These are phyloP conservation scores for Musa beccarii DNA, from an alignment of 176 grass and related monocot species.

Conservation along the genomic window DNA sequence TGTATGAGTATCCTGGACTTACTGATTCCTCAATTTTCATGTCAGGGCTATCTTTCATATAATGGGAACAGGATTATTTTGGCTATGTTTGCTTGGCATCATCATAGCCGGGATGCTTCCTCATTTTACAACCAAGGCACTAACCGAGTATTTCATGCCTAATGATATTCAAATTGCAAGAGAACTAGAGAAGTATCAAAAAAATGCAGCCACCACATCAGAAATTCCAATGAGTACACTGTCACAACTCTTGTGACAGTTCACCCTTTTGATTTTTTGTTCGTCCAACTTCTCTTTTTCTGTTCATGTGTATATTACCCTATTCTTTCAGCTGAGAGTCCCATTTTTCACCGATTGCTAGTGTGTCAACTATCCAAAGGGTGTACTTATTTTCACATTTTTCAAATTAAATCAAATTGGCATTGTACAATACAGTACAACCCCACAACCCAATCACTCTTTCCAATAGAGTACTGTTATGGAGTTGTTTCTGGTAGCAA, in stretches of 20 bases:
- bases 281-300: constrained; percentile 34
- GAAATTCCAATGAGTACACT: constrained; percentile 76
- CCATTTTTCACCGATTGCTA: constrained; percentile 34
- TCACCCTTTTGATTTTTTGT: constrained; percentile 38
- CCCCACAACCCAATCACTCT: background rate
- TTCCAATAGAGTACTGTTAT: background rate
- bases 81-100: constrained; percentile 61
- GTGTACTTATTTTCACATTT: background rate
- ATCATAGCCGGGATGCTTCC: constrained; percentile 68
- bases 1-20: background rate
- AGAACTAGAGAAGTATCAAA: constrained; percentile 70
- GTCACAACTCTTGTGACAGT: constrained; percentile 8
- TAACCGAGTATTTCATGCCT: constrained; percentile 57
- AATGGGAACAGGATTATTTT: constrained; percentile 71
- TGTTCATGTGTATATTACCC: constrained; percentile 40
- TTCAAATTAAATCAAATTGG: background rate
- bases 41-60: constrained; percentile 76
- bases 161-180: constrained; percentile 83
- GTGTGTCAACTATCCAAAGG: constrained; percentile 33
- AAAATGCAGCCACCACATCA: constrained; percentile 22
- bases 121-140: constrained; percentile 61
- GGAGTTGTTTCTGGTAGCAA: too few relatives aligned
- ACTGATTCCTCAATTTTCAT: constrained; percentile 29
- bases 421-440: background rate
- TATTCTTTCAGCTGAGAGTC: constrained; percentile 68